Evolutionary conservation across 805 yeast species (phyloP).

Genomic region (Nakazawaea holstii): DNA sequence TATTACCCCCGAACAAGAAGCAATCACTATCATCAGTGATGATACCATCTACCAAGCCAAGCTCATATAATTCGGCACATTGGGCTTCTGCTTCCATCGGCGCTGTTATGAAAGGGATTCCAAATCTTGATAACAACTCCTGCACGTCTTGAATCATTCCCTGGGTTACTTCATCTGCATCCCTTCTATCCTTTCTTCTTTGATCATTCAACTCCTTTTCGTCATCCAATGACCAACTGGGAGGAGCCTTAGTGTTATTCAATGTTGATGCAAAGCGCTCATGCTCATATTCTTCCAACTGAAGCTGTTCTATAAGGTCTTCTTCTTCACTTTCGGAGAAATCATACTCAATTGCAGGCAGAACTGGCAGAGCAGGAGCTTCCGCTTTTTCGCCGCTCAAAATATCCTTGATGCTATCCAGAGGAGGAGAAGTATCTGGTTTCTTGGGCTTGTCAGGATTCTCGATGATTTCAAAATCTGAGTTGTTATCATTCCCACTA

Average conservation of each 20-base stretch:
- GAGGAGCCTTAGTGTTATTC: slow-evolving; percentile 15
- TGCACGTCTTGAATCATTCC: slow-evolving; percentile 89
- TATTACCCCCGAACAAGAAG: slow-evolving; percentile 84
- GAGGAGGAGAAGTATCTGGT: background rate
- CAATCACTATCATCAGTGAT: slow-evolving; percentile 98
- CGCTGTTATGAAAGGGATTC: slow-evolving; percentile 91
- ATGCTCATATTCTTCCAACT: slow-evolving; percentile 70
- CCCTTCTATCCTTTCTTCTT: slow-evolving; percentile 66
- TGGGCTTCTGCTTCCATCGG: slow-evolving; percentile 99
- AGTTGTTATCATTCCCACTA: slow-evolving; percentile 5
- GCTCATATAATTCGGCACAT: slow-evolving; percentile 72
- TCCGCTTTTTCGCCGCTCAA: too few species aligned
- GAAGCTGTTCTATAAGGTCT: slow-evolving; percentile 53
- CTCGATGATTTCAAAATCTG: slow-evolving; percentile 26
- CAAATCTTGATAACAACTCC: slow-evolving; percentile 79
- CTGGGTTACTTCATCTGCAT: slow-evolving; percentile 85
- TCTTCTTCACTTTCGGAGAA: slow-evolving; percentile 78
- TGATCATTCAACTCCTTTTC: slow-evolving; percentile 54
- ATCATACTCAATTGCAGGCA: slow-evolving; percentile 42
- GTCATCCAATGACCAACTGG: slow-evolving; percentile 28
- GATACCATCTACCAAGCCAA: slow-evolving; percentile 85
- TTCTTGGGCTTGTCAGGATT: background rate
- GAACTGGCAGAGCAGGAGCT: background rate
- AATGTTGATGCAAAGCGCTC: slow-evolving; percentile 48
- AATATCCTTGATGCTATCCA: too few species aligned